Evolutionary conservation across 345 rosid species (phyloP), one percentile per base, ranked within the genome.

Genomic region (Noccaea caerulescens): DNA sequence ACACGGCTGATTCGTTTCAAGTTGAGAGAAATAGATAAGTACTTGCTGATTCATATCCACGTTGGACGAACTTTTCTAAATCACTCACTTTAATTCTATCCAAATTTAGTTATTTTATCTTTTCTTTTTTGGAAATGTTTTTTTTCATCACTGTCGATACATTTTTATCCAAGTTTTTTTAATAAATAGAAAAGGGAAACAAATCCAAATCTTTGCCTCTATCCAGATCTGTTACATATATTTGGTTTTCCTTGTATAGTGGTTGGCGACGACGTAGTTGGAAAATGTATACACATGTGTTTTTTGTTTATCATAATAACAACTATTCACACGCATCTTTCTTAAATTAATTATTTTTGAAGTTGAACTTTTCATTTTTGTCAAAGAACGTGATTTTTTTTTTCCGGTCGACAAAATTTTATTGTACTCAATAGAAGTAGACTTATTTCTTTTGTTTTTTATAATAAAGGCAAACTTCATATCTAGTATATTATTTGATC

Each of bases 11-110:
- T 37, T 49, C 13, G 50, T 64, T 33, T 56, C 34, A 54, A 13
- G 42, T 0, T 44, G 43, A 56, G 27, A 49, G 30, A 27, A 27
- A 13, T 8, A 10, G 79, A 75, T 68, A 61, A 69, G 23, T 37
- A 43, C 7, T 44, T 55, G 79, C 58, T 76, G 79, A 76, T 30
- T 69, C 75, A 76, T 39, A 46, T 63, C 45, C 79, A 69, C 75
- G 66, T 76, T 1, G 54, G 79, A 69, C 46, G 54, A 38, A n/a
- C 3, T 54, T 66, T 69, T 69, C 70, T 27, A 16, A 51, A 75
- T 68, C 79, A 60, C 74, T 36, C 39, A 61, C 73, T 76, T 75
- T 54, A 4, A 37, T 62, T 75, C 8, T 69, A 69, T 75, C 74
- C 65, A 51, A 10, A 23, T 49, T 54, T 45, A n/a, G 3, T 41